These are phyloP conservation scores for Crassisporium funariophilum DNA, from an alignment of 768 basidiomycete species.

Conservation along the genomic window DNA sequence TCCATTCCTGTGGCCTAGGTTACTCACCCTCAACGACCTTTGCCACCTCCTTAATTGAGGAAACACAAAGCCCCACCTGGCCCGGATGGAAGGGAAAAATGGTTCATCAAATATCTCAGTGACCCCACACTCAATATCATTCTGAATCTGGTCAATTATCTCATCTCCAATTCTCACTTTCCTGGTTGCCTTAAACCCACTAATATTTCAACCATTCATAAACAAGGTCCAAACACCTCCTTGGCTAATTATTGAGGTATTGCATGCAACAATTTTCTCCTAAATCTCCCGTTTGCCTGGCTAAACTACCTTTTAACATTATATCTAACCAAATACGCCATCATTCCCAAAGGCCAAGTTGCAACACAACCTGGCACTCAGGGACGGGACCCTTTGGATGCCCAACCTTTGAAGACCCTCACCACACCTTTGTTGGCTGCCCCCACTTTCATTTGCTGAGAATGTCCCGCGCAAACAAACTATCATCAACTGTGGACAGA, in stretches of 20 bases:
- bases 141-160: slow-evolving; percentile 29
- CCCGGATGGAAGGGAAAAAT: slow-evolving; percentile 37
- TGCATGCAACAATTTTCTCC: slow-evolving; percentile 22
- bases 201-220: slow-evolving; percentile 29
- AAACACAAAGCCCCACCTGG: too few relatives aligned
- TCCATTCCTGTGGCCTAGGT: too few relatives aligned
- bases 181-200: slow-evolving; percentile 27
- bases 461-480: not conserved
- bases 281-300: too few relatives aligned
- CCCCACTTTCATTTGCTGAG: not conserved
- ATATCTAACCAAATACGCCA: slow-evolving; percentile 18
- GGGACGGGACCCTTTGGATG: slow-evolving; percentile 19
- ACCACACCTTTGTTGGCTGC: not conserved
- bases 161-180: slow-evolving; percentile 21
- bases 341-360: slow-evolving; percentile 27
- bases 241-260: slow-evolving; percentile 32
- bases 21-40: too few relatives aligned
- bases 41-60: too few relatives aligned
- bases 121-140: slow-evolving; percentile 23
- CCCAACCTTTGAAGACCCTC: not conserved
- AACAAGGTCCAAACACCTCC: slow-evolving; percentile 21
- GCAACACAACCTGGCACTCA: slow-evolving; percentile 31
- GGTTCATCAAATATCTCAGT: slow-evolving; percentile 26
- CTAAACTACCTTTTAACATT: slow-evolving; percentile 22
- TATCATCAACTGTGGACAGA: not conserved